Evolutionary conservation across 306 rosid genomes (phyloP).

Genomic region (Geum urbanum): DNA sequence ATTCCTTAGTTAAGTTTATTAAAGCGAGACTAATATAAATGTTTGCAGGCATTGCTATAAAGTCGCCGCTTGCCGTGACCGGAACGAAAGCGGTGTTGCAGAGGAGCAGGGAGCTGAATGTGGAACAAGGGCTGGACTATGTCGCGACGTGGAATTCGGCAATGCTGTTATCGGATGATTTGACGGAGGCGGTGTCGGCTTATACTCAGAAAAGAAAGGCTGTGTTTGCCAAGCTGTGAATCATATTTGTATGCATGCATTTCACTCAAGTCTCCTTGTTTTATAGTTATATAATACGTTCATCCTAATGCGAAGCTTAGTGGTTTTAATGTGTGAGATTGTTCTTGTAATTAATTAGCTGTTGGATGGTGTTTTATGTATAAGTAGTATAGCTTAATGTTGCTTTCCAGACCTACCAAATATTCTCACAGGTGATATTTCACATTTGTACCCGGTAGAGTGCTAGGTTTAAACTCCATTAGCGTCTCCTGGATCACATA

Average conservation of each 20-base stretch:
- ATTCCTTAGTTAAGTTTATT: neutral
- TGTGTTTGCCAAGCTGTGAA: constrained; percentile 65
- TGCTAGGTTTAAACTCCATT: too few relatives aligned
- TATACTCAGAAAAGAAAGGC: constrained; percentile 54
- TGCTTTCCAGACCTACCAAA: too few relatives aligned
- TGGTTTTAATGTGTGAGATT: neutral
- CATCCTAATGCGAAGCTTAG: too few relatives aligned
- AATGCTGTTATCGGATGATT: constrained; percentile 54
- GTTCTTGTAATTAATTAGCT: neutral
- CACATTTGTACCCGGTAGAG: too few relatives aligned
- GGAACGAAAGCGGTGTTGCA: constrained; percentile 82
- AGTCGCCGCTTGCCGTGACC: constrained; percentile 64
- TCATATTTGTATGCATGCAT: neutral
- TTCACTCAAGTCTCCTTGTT: neutral
- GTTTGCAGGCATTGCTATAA: constrained; percentile 58
- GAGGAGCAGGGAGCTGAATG: constrained; percentile 59
- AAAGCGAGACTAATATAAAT: constrained; percentile 13
- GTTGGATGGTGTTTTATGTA: too few relatives aligned
- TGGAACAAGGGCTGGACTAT: constrained; percentile 81
- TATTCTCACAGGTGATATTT: too few relatives aligned
- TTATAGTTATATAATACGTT: too few relatives aligned
- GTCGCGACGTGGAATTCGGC: constrained; percentile 83
- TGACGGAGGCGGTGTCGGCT: constrained; percentile 57
- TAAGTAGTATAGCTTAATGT: too few relatives aligned
- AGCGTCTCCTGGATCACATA: too few relatives aligned